phyloP scores from a whole-genome alignment of 1,284 basidiomycete genomes.

The Microbotryum intermedium region DNA sequence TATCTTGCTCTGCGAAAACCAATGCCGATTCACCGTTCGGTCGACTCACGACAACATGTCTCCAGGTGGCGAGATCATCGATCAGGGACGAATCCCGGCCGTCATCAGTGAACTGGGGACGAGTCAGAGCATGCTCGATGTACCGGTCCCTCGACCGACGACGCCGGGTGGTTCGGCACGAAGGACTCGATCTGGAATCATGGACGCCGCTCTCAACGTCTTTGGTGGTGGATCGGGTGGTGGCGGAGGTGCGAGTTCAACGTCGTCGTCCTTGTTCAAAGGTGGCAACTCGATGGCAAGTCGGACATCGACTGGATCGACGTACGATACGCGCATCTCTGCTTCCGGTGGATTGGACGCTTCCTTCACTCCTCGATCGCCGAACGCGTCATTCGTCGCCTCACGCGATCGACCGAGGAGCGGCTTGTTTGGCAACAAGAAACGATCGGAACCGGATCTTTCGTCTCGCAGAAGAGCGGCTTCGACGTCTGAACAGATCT shows the following conservation, averaged over 20 bases:
- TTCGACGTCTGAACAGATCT: neutral
- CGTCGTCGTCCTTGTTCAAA: conserved; percentile 1
- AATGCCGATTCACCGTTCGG: neutral
- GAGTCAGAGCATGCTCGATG: conserved; percentile 9
- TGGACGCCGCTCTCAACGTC: conserved; percentile 15
- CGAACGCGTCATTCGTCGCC: neutral
- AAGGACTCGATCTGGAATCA: conserved; percentile 14
- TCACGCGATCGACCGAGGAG: neutral
- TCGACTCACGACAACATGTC: neutral
- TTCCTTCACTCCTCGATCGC: neutral
- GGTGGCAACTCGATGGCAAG: conserved; percentile 20
- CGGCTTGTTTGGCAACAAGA: no score
- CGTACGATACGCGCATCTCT: neutral
- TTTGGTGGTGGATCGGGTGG: conserved; percentile 8
- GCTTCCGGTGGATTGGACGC: neutral
- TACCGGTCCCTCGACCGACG: conserved; percentile 13
- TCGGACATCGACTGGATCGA: conserved; percentile 17
- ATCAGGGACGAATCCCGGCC: conserved; percentile 10
- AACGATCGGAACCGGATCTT: neutral
- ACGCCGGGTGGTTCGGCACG: conserved; percentile 2
- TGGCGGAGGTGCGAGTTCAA: no score
- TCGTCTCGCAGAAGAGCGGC: neutral
- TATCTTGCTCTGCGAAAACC: neutral
- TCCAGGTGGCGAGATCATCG: conserved; percentile 4
- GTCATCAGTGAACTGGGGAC: conserved; percentile 21